phyloP scores from a whole-genome alignment of 2,329 filamentous ascomycete species.

The Hypoxylon sp. region DNA sequence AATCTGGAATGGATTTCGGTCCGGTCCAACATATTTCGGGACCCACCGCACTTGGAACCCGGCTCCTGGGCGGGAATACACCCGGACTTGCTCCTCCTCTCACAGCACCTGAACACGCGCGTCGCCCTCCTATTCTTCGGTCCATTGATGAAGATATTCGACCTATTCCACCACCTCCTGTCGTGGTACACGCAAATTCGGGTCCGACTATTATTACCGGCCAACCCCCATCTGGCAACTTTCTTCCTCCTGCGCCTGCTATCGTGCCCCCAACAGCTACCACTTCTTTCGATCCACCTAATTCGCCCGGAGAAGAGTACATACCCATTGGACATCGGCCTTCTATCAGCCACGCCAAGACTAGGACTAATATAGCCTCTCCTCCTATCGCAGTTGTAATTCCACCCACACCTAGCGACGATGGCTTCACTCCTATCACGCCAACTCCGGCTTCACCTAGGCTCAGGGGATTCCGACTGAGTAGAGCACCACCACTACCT shows the following conservation, averaged over 20 bases:
- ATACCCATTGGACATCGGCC: slow-evolving; percentile 51
- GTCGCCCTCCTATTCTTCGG: slow-evolving; percentile 47
- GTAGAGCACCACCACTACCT: slow-evolving; percentile 45
- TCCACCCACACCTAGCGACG: slow-evolving; percentile 48
- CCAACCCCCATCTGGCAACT: slow-evolving; percentile 36
- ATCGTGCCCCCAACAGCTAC: slow-evolving; percentile 32
- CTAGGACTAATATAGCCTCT: slow-evolving; percentile 23
- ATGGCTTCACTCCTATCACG: slow-evolving; percentile 52
- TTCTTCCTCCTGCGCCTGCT: slow-evolving; percentile 22
- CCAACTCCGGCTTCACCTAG: slow-evolving; percentile 45
- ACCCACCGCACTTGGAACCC: slow-evolving; percentile 50
- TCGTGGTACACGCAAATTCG: slow-evolving; percentile 37
- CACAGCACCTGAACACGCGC: slow-evolving; percentile 47
- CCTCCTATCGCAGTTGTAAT: slow-evolving; percentile 35
- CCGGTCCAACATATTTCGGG: slow-evolving; percentile 45
- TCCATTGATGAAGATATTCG: slow-evolving; percentile 45
- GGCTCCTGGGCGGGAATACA: slow-evolving; percentile 38
- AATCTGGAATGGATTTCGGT: slow-evolving; percentile 27
- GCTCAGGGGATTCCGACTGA: slow-evolving; percentile 41
- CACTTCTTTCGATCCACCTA: slow-evolving; percentile 32
- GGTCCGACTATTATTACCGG: slow-evolving; percentile 36
- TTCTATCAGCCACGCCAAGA: slow-evolving; percentile 37
- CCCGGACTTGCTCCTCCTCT: slow-evolving; percentile 41
- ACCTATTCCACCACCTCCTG: slow-evolving; percentile 45
- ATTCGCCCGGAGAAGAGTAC: slow-evolving; percentile 45